A percentile compares a stretch with the other conserved stretches of the same genome.
Conservation (phyloP, 179 eudicot genomes). For the Drosera spatulata region DNA sequence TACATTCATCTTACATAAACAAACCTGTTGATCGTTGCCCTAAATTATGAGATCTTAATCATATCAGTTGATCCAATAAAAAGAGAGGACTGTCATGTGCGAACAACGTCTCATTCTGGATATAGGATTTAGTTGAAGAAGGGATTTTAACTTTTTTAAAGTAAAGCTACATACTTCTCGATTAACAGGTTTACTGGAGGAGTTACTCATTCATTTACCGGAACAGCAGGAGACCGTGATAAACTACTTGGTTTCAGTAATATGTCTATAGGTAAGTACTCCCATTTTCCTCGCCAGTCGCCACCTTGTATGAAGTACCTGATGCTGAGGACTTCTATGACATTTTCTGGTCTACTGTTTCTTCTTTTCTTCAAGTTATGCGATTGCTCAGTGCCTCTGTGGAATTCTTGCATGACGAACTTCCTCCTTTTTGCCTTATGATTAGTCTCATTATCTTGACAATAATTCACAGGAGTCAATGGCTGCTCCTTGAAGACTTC, state of each 20-base stretch:
- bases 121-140: too few relatives aligned
- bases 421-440: neutral
- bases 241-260: constrained; percentile 66
- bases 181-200: constrained; percentile 61
- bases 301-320: neutral
- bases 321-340: neutral
- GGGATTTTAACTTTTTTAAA: neutral
- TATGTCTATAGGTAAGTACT: constrained; percentile 59
- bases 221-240: constrained; percentile 78
- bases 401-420: too few relatives aligned
- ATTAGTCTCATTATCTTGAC: neutral
- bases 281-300: neutral
- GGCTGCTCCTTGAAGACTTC: constrained; percentile 90
- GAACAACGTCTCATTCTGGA: neutral
- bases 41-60: too few relatives aligned
- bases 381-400: too few relatives aligned
- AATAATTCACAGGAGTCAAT: constrained; percentile 52
- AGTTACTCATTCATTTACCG: constrained; percentile 94
- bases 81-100: neutral
- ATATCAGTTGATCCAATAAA: too few relatives aligned
- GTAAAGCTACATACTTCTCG: neutral
- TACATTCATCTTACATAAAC: too few relatives aligned
- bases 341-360: neutral
- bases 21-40: too few relatives aligned
- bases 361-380: too few relatives aligned